These are phyloP conservation scores for Aureobasidium subglaciale DNA, from an alignment of 2,329 filamentous ascomycete genomes.

Conservation along the genomic window DNA sequence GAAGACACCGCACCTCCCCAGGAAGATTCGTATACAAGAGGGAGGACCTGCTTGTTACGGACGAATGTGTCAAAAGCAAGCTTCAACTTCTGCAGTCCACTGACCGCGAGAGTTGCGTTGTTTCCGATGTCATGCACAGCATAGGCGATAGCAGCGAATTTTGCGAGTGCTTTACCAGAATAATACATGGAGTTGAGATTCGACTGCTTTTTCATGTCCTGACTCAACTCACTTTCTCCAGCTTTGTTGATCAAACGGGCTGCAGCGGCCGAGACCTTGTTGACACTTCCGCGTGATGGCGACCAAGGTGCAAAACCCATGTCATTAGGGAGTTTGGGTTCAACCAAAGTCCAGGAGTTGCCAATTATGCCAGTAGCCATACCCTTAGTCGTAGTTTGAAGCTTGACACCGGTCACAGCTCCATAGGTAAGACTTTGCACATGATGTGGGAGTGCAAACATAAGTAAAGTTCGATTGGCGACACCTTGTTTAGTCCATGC, in stretches of 20 bases:
- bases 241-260: conserved; percentile 48
- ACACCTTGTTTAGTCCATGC: conserved; percentile 65
- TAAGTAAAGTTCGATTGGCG: conserved; percentile 55
- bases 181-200: conserved; percentile 87
- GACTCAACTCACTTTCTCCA: conserved; percentile 59
- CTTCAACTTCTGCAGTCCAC: conserved; percentile 45
- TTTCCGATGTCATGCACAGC: conserved; percentile 47
- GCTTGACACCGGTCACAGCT: conserved; percentile 44
- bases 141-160: conserved; percentile 40
- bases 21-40: conserved; percentile 47
- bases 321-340: conserved; percentile 62
- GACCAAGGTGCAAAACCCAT: conserved; percentile 79
- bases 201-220: conserved; percentile 66
- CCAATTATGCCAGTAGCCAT: conserved; percentile 64
- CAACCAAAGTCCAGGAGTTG: conserved; percentile 70
- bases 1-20: conserved; percentile 80
- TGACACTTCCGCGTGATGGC: conserved; percentile 36
- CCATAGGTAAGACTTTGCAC: conserved; percentile 64
- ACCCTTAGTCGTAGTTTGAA: conserved; percentile 83
- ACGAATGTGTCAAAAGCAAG: conserved; percentile 42
- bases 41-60: conserved; percentile 37
- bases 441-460: conserved; percentile 88
- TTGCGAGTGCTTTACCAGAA: conserved; percentile 57
- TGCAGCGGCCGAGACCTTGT: conserved; percentile 40
- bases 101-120: conserved; percentile 46